Evolutionary conservation across 352 stramenopile species (phyloP).

Genomic region (Phytophthora agathidicida): DNA sequence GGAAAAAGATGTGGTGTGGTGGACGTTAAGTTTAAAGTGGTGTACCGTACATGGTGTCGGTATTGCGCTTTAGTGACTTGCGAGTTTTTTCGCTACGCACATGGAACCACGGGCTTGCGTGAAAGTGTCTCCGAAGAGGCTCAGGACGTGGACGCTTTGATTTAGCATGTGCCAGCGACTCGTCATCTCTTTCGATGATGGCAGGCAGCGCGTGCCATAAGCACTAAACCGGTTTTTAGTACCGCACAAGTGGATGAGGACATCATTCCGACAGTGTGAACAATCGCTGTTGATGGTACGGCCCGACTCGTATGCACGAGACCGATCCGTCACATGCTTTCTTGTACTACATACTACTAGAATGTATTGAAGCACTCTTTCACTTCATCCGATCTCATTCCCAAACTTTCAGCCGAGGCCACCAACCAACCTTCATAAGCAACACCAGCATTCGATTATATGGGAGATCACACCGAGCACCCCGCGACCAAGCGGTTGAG

Average conservation of each 20-base stretch:
- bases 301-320: slow-evolving; percentile 1
- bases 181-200: too few species aligned
- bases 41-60: neutral
- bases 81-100: too few species aligned
- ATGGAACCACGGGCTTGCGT: too few species aligned
- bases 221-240: too few species aligned
- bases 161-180: too few species aligned
- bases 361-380: neutral
- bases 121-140: too few species aligned
- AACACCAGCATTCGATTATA: neutral
- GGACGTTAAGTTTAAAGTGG: neutral
- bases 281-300: slow-evolving; percentile 25
- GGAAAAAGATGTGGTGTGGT: slow-evolving; percentile 28
- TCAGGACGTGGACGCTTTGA: too few species aligned
- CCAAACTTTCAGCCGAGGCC: slow-evolving; percentile 5
- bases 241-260: too few species aligned
- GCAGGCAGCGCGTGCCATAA: too few species aligned
- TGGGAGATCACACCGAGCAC: slow-evolving; percentile 4
- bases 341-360: neutral
- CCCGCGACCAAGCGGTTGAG: slow-evolving; percentile 9
- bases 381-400: slow-evolving; percentile 10
- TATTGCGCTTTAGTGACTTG: neutral
- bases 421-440: neutral
- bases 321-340: neutral
- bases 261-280: too few species aligned